Evolutionary conservation across 2,329 filamentous ascomycete genomes (phyloP).

Genomic region (Drechslerella stenobrocha): DNA sequence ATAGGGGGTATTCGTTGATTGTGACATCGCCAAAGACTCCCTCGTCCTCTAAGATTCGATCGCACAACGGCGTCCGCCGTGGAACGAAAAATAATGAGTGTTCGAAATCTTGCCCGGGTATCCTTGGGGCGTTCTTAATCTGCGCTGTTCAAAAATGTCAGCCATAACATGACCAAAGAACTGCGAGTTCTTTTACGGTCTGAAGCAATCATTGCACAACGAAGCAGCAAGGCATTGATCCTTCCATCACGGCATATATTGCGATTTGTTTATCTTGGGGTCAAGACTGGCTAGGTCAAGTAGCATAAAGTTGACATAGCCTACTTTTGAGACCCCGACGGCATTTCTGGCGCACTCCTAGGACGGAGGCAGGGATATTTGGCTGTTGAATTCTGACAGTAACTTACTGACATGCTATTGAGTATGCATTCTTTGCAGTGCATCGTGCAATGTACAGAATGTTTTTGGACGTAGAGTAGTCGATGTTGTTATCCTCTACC

Average conservation of each 20-base stretch:
- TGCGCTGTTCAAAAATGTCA: slow-evolving; percentile 59
- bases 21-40: slow-evolving; percentile 91
- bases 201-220: slow-evolving; percentile 48
- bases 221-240: slow-evolving; percentile 43
- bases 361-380: slow-evolving; percentile 16
- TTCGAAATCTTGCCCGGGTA: slow-evolving; percentile 78
- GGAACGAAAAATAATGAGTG: slow-evolving; percentile 90
- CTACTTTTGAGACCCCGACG: slow-evolving; percentile 60
- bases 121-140: slow-evolving; percentile 52
- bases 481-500: slow-evolving; percentile 91
- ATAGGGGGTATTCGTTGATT: slow-evolving; percentile 81
- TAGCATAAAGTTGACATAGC: slow-evolving; percentile 61
- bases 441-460: slow-evolving; percentile 90
- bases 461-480: slow-evolving; percentile 84
- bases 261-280: slow-evolving; percentile 58
- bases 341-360: slow-evolving; percentile 56
- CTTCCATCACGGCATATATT: slow-evolving; percentile 43
- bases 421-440: slow-evolving; percentile 77
- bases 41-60: slow-evolving; percentile 87
- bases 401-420: slow-evolving; percentile 76
- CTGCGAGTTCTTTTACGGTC: slow-evolving; percentile 25
- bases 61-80: slow-evolving; percentile 84
- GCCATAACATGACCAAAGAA: slow-evolving; percentile 54
- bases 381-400: slow-evolving; percentile 35
- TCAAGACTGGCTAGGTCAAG: slow-evolving; percentile 64